Conservation (phyloP, 495 filamentous ascomycete species). For the Neurospora discreta region DNA sequence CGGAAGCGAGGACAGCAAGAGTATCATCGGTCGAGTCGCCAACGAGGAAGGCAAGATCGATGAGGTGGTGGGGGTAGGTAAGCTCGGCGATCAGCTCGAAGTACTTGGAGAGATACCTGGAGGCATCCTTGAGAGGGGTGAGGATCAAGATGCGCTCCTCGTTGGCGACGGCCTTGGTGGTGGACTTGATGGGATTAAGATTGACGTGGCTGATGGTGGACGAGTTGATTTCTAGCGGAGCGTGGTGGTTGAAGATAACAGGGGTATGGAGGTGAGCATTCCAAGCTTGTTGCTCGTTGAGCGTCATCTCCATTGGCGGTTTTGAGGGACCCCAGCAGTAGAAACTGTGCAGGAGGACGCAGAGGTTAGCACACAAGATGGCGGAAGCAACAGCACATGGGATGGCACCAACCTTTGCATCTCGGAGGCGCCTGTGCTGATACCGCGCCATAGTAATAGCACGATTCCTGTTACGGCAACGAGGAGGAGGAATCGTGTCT, state of each 20-base stretch:
- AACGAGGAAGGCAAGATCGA: conserved; percentile 91
- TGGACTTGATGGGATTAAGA: conserved; percentile 78
- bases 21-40: conserved; percentile 88
- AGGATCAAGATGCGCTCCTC: conserved; percentile 88
- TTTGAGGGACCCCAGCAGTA: conserved; percentile 94
- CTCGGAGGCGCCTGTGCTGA: conserved; percentile 68
- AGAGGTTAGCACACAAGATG: conserved; percentile 2
- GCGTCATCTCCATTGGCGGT: conserved; percentile 84
- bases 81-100: conserved; percentile 87
- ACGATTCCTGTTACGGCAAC: conserved; percentile 61
- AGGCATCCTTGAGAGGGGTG: conserved; percentile 86
- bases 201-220: conserved; percentile 67
- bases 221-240: conserved; percentile 71
- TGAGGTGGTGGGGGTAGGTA: conserved; percentile 89
- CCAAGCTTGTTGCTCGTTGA: conserved; percentile 86
- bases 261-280: conserved; percentile 79
- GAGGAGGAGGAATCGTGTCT: conserved; percentile 68
- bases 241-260: conserved; percentile 91
- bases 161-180: conserved; percentile 61
- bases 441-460: conserved; percentile 81
- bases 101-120: conserved; percentile 68
- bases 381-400: not conserved
- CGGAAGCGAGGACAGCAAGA: conserved; percentile 61
- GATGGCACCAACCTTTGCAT: conserved; percentile 70
- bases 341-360: conserved; percentile 48